Percentiles rank a stretch among this genome's conserved stretches.
phyloP scores from a whole-genome alignment of 257 asterid species.

The Vinca minor region DNA sequence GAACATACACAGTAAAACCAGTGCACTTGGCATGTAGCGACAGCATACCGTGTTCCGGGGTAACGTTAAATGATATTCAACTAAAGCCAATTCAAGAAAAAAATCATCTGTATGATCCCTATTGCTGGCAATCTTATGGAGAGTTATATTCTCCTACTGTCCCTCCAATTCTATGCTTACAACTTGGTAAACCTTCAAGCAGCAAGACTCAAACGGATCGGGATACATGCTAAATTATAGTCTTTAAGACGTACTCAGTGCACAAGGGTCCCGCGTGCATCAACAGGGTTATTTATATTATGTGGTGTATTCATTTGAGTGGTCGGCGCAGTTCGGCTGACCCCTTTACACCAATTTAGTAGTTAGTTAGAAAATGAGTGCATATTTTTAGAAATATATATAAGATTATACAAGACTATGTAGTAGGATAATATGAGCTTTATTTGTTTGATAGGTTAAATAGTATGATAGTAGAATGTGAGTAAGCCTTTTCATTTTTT shows the following conservation, averaged over 20 bases:
- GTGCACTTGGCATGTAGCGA: conserved; percentile 91
- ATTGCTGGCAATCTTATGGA: conserved; percentile 82
- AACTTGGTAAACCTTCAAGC: conserved; percentile 61
- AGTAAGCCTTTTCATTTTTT: conserved; percentile 8
- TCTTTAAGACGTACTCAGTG: too few species aligned
- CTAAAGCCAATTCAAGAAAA: conserved; percentile 49
- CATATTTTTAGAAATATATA: conserved; percentile 25
- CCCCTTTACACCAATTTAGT: conserved; percentile 50
- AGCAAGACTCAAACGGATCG: conserved; percentile 49
- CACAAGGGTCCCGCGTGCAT: too few species aligned
- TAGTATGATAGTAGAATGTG: background rate
- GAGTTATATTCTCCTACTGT: conserved; percentile 59
- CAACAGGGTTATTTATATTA: conserved; percentile 8
- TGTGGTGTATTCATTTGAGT: conserved; percentile 48
- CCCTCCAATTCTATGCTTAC: conserved; percentile 71
- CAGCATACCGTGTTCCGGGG: conserved; percentile 60
- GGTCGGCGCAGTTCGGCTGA: conserved; percentile 60
- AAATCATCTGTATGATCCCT: conserved; percentile 82
- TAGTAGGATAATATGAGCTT: conserved; percentile 17
- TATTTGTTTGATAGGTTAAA: conserved; percentile 7
- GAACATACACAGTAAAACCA: conserved; percentile 88
- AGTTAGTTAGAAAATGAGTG: conserved; percentile 29
- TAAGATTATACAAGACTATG: conserved; percentile 25
- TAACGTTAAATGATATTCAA: conserved; percentile 52
- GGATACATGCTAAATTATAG: conserved; percentile 50